phyloP scores from a whole-genome alignment of 192 early-diverging fungal genomes.

The Coemansia sp. region DNA sequence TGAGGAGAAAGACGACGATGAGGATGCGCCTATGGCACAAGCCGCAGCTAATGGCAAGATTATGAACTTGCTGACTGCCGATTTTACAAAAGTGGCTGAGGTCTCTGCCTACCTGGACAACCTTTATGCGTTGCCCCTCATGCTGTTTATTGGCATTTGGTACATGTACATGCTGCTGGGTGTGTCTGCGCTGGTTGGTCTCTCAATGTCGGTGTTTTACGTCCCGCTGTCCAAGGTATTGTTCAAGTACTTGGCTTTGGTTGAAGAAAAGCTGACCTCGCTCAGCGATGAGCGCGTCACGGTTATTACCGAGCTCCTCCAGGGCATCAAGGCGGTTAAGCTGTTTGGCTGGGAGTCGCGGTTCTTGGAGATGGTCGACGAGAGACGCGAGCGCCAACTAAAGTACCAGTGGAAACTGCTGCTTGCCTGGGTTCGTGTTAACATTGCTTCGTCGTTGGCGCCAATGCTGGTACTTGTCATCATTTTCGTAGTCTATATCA shows the following conservation, averaged over 20 bases:
- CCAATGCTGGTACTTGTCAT: constrained; percentile 64
- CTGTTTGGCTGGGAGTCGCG: constrained; percentile 81
- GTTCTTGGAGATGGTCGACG: constrained; percentile 66
- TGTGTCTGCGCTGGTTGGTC: constrained; percentile 72
- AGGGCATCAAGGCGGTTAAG: constrained; percentile 91
- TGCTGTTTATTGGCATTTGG: constrained; percentile 63
- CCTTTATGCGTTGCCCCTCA: constrained; percentile 60
- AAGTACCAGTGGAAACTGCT: constrained; percentile 54
- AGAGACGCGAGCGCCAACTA: constrained; percentile 65
- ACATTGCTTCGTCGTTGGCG: constrained; percentile 55
- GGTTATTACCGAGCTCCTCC: constrained; percentile 77
- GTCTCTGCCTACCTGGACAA: constrained; percentile 58
- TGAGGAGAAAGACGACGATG: constrained; percentile 18
- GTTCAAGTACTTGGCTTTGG: constrained; percentile 51
- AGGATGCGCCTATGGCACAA: constrained; percentile 28
- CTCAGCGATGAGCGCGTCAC: constrained; percentile 74
- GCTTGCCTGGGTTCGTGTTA: constrained; percentile 54
- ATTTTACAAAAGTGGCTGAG: constrained; percentile 64
- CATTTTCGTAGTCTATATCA: constrained; percentile 61
- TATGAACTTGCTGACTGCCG: constrained; percentile 70
- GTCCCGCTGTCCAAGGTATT: constrained; percentile 57
- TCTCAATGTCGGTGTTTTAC: constrained; percentile 61
- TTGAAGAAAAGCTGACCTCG: constrained; percentile 61
- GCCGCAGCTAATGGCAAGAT: constrained; percentile 61
- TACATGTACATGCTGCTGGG: constrained; percentile 77